Base-by-base conservation (phyloP, 108 stramenopile genomes). In the Pseudonitzschia multiseries region DNA sequence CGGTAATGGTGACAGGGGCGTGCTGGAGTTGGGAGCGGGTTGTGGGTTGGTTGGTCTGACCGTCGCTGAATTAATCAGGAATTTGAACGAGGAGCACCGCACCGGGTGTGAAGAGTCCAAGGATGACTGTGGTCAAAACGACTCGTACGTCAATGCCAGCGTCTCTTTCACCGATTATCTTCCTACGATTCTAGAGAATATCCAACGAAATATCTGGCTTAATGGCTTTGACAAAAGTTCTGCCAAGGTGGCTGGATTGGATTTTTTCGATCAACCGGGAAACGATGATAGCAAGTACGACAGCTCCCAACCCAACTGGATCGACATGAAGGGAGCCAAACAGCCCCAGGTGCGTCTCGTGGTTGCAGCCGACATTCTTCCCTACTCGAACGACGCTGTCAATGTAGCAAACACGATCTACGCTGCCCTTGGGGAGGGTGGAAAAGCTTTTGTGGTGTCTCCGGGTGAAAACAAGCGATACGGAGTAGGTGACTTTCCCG, bases 201-300 rank as follows among this genome's bases (percentile, higher is more conserved):
- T 68, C 15, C 41, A 68, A 26, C 68, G 68, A 68, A 68, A 68
- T 52, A 31, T 51, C 51, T 26, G 26, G 22, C 50, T 68, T 3
- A 68, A 68, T 51, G 68, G 24, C 21, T 13, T 68, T 0, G 26
- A 48, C 68, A 24, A 42, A 24, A 29, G 29, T 51, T 26, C 48
- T 52, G 36, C n/a, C 0, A 40, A 20, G 64, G 68, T 68, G 27
- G 29, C 68, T 51, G 68, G 68, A 28, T 52, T 68, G 21, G 68
- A 68, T 24, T 68, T 68, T 32, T 68, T 68, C 46, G 44, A 68
- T 68, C 68, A 68, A 32, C 68, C 68, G 8, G 48, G 48, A 15
- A 51, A 68, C 14, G 48, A 68, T 26, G 68, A 68, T 20, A 68
- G 68, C 68, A 20, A 68, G 24, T 51, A 51, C 48, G 68, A 68